Evolutionary conservation across 192 early-diverging fungal genomes (phyloP), one percentile per base, ranked within the genome.

Genomic region (Coemansia sp.): DNA sequence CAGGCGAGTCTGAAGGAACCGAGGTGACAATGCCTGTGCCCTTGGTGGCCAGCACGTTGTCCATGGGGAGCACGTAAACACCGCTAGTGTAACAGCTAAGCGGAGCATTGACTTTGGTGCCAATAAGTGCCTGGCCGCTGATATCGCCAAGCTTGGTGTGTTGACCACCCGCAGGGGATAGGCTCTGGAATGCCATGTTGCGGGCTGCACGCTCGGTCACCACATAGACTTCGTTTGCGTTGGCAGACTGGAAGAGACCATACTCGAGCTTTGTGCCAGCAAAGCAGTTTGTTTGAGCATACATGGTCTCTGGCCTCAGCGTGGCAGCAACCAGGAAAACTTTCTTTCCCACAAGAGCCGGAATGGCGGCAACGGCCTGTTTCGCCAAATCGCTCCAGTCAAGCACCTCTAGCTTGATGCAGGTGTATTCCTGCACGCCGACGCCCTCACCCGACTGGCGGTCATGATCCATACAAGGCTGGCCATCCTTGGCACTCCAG

Each of bases 391-490:
- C 62, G 47, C 85, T 81, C 83, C 91, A 88, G 28, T 87, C 82
- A 26, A 91, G 53, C 6, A 97, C 93, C 63, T 88, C 73, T 31
- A 99, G 82, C 87, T 99, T 99, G 62, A 99, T 89, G 54, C 89
- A 92, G 30, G 96, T 98, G 82, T 98, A 99, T 63, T 98, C 93
- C 71, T 95, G 93, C 44, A 94, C 93, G 48, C 87, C 91, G 44
- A 96, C 88, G 21, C 88, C 97, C 78, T 99, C 97, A 71, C 97
- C 97, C 50, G 86, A 85, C 67, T 85, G 75, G 56, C 96, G 92
- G 81, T 99, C 97, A 80, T 99, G 97, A 81, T 99, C 97, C 95
- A 99, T 97, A 81, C 97, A 99, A 49, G 97, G 92, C 78, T 99
- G 97, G 6, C 87, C 88, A 75, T 99, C 97, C 32, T 92, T 78